A percentile compares a stretch with the other conserved stretches of the same genome.
Evolutionary conservation across 202 grass and related monocot species (phyloP).

Genomic region (Carex arenaria): DNA sequence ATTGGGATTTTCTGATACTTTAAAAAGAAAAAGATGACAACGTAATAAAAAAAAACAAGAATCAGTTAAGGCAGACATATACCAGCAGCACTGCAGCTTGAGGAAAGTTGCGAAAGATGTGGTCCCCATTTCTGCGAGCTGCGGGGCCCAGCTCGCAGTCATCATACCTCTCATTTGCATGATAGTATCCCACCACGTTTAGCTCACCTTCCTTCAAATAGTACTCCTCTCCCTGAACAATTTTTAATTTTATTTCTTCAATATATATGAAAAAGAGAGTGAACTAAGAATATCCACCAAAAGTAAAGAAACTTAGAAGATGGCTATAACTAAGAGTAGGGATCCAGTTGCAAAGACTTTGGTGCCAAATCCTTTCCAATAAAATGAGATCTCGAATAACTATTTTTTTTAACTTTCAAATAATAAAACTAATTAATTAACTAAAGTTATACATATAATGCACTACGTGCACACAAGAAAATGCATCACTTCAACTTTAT

Average conservation of each 20-base stretch:
- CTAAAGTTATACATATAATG: neutral
- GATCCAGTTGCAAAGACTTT: neutral
- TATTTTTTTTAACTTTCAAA: neutral
- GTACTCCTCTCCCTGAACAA: conserved; percentile 57
- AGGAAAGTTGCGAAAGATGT: conserved; percentile 86
- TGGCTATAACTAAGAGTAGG: neutral
- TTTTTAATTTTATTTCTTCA: conserved; percentile 3
- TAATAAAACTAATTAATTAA: neutral
- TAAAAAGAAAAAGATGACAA: conserved; percentile 1
- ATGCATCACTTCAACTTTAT: neutral
- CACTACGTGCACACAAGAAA: neutral
- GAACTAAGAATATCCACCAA: conserved; percentile 1
- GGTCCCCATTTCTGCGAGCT: conserved; percentile 79
- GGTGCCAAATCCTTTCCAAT: neutral
- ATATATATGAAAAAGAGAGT: neutral
- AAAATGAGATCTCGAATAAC: neutral
- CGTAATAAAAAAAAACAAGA: neutral
- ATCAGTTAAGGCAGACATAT: neutral
- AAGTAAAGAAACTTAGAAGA: neutral
- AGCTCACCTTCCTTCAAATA: conserved; percentile 40
- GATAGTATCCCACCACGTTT: conserved; percentile 84
- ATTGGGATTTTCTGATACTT: neutral
- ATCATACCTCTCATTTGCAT: conserved; percentile 76
- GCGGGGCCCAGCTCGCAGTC: conserved; percentile 53
- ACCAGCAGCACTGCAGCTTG: conserved; percentile 70